Base-by-base conservation (phyloP, 2,329 filamentous ascomycete species). In the Capronia coronata region DNA sequence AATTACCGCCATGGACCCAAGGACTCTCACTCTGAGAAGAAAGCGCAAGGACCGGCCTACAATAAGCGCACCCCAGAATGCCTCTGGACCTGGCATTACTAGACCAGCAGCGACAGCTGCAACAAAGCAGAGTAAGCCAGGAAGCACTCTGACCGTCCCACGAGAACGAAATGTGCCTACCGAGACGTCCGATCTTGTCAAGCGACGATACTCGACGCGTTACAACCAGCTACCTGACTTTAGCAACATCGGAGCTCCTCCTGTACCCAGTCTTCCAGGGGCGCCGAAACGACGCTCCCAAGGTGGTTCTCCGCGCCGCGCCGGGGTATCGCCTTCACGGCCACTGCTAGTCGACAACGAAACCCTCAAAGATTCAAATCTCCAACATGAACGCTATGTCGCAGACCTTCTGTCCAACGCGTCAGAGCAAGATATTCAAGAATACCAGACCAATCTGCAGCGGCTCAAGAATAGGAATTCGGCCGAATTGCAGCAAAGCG, bases 201-300 rank as follows among this genome's bases (percentile, higher is more conserved):
- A 97, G 72, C 80, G 89, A 61, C 78, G 93, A 61, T 98, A 97
- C 69, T 97, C 93, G 32, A 90, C 90, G 35, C 83, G 91, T 53
- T 94, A 96, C 67, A 91, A 89, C 61, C 82, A 86, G 57, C 68
- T 84, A 1, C 85, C 86, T 1, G 72, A 80, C 52, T 82, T 87
- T 61, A 86, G 82, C 64, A 79, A 84, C 61, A 73, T 77, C 59
- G 80, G 78, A 48, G 80, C 79, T 16, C 79, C 88, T 14, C 79
- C 86, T 1, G 75, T 95, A 56, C 91, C 93, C 1, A 43, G 19
- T 7, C 52, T 76, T 75, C 42, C 75, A 76, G 40, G 81, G 79
- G 58, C 87, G 80, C 63, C 66, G 63, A 63, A 73, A 60, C 67
- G 69, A 42, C 50, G 55, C 13, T 61, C 70, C 53, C 65, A 62